Evolutionary conservation across 2,329 filamentous ascomycete genomes (phyloP), one percentile per base, ranked within the genome.

Genomic region (Fusarium avenaceum): DNA sequence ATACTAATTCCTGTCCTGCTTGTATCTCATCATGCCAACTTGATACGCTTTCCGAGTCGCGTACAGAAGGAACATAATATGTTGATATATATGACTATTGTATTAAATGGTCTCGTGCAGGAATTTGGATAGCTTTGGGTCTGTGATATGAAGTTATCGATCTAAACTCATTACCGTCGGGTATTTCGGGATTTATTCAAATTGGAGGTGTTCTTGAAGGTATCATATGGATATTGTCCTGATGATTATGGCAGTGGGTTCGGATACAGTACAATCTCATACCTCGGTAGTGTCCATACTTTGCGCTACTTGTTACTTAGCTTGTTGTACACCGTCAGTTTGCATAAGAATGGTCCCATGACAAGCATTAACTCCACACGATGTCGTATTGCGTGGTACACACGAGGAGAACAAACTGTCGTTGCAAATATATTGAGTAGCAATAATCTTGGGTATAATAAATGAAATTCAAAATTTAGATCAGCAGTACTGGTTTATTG

Each of bases 271-370:
- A 35, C 20, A 9, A 19, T 22, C 45, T 28, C 24, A 58, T 43
- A 35, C 57, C 38, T 48, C 40, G 47, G 24, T 43, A 62, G 57
- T 30, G 39, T n/a, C 39, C 44, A 48, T 61, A 61, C 39, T 39
- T 14, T 35, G 56, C 32, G 35, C 43, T 44, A 55, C 45, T 57
- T 44, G 50, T 57, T 38, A 68, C 65, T 69, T 63, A 69, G 66
- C 44, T 50, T 48, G 55, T 57, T 65, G 67, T 63, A 56, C 62
- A 67, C 66, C 56, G 61, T 69, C 48, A 62, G 46, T 67, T 52
- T 67, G 32, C 56, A 48, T 33, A 32, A 55, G 33, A n/a, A 38
- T 38, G 52, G 65, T 59, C 66, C 57, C 62, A 63, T 69, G 66
- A 70, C 54, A 28, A 53, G 49, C 38, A 30, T 47, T 28, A 57